These are phyloP conservation scores for Agarophyton chilense DNA, from an alignment of 23 red algal genomes.

Conservation along the genomic window DNA sequence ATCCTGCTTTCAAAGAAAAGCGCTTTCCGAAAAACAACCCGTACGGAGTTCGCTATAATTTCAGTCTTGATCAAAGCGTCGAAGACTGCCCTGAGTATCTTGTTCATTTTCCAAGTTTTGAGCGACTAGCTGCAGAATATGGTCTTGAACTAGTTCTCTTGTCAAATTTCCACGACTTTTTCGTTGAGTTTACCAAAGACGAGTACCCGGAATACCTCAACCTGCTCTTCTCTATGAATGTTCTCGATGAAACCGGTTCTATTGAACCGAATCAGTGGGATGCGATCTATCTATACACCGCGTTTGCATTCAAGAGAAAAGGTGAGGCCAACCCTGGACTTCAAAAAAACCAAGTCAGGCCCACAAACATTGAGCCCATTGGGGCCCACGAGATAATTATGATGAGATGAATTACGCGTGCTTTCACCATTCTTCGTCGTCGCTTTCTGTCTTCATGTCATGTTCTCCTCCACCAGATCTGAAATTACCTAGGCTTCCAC, in stretches of 20 bases:
- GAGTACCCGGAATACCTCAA: slow-evolving; percentile 50
- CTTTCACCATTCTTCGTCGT: background rate
- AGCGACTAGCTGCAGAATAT: slow-evolving; percentile 77
- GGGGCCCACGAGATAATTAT: slow-evolving; percentile 33
- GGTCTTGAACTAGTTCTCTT: slow-evolving; percentile 81
- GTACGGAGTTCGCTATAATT: slow-evolving; percentile 89
- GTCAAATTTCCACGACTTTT: slow-evolving; percentile 95
- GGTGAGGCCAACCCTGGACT: slow-evolving; percentile 38
- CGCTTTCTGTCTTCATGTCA: background rate
- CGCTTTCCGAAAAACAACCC: slow-evolving; percentile 44
- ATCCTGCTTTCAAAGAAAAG: slow-evolving; percentile 41
- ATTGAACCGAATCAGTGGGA: slow-evolving; percentile 92
- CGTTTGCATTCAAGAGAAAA: slow-evolving; percentile 90
- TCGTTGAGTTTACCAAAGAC: slow-evolving; percentile 42
- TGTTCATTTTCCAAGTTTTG: slow-evolving; percentile 83
- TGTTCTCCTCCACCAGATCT: background rate
- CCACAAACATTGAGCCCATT: slow-evolving; percentile 20
- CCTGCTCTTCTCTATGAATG: slow-evolving; percentile 55
- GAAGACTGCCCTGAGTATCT: slow-evolving; percentile 93
- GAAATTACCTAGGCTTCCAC: background rate
- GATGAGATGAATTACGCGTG: slow-evolving; percentile 39
- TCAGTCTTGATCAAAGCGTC: slow-evolving; percentile 88
- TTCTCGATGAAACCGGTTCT: slow-evolving; percentile 60
- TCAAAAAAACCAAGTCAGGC: background rate
- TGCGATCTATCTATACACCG: slow-evolving; percentile 89